Percentiles rank a stretch among this genome's conserved stretches.
These are phyloP conservation scores for Botrytis pseudocinerea DNA, from an alignment of 2,329 filamentous ascomycete genomes.

Conservation along the genomic window DNA sequence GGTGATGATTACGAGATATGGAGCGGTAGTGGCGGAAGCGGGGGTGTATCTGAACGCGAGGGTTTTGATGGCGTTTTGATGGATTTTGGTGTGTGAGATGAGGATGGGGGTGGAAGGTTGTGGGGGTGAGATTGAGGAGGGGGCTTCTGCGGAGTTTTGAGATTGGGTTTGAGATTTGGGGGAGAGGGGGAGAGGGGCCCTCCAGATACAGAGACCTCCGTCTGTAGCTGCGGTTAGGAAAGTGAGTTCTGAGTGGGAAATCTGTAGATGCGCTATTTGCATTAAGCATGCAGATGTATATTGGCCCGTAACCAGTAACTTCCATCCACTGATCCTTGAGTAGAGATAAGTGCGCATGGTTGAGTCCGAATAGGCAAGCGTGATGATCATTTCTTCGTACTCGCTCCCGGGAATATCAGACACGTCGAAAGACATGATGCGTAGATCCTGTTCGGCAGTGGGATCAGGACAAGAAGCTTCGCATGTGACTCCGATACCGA, in stretches of 20 bases:
- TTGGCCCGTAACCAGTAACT: constrained; percentile 52
- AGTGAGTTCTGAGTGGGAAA: constrained; percentile 44
- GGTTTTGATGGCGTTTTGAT: constrained; percentile 80
- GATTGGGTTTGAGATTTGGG: neutral
- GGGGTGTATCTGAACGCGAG: constrained; percentile 48
- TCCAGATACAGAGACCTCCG: constrained; percentile 69
- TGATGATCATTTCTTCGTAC: constrained; percentile 46
- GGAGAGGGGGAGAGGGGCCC: neutral
- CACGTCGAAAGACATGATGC: constrained; percentile 79
- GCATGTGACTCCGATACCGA: constrained; percentile 56
- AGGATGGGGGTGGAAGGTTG: constrained; percentile 17
- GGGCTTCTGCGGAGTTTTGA: neutral
- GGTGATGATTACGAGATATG: constrained; percentile 58
- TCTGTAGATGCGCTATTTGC: constrained; percentile 49
- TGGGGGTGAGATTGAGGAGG: neutral
- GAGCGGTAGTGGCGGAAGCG: constrained; percentile 13
- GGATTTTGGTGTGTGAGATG: constrained; percentile 51
- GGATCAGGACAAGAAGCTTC: constrained; percentile 56
- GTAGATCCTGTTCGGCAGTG: constrained; percentile 61
- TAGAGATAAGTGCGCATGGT: constrained; percentile 63
- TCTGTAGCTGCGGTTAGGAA: constrained; percentile 78
- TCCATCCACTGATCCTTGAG: constrained; percentile 46
- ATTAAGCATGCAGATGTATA: constrained; percentile 78
- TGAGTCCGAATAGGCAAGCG: constrained; percentile 82
- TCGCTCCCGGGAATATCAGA: constrained; percentile 24